Base-by-base conservation (phyloP, 2,329 filamentous ascomycete genomes). In the Ascochyta rabiei region DNA sequence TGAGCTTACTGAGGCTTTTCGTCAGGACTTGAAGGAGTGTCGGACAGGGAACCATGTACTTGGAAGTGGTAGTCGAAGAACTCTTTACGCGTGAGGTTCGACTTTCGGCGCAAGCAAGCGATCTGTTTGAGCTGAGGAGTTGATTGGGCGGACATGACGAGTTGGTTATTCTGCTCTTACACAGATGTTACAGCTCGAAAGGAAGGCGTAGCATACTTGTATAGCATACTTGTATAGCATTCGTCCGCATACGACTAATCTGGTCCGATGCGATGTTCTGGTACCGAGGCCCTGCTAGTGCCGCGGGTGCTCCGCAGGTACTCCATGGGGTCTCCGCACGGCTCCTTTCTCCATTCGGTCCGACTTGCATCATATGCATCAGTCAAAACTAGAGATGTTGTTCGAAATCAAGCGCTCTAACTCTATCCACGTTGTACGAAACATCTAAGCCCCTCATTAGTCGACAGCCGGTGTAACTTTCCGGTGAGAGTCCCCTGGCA, bases 41-140 rank as follows among this genome's bases (percentile, higher is more conserved):
- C 46, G 4, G 35, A 40, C 4, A 48, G 4, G 16, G 34, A 30
- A 10, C 46, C 46, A 23, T 48, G 46, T 19, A 48, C 46, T 19
- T 33, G 37, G 21, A 48, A 48, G 16, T 48, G 46, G 35, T 48
- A 33, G 24, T 48, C 35, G 28, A 48, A 48, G 46, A 48, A 48
- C 46, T 48, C 46, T n/a, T 48, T 48, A 15, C 46, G 46, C 2
- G 46, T 48, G n/a, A 48, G 16, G 24, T 48, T 41, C 4, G 46
- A 21, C 21, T 41, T 48, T 21, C 46, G 33, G 2, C 46, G 46
- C 37, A 48, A 16, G 28, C 34, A 39, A 15, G 46, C 46, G n/a
- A 48, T 48, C 21, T 40, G 34, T 34, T 48, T 48, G 21, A 48
- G 23, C 2, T 18, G 46, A 24, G 33, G 34, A 18, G 34, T 4